Conservation (phyloP, 2,329 filamentous ascomycete genomes). For the Sclerotinia glacialis region DNA sequence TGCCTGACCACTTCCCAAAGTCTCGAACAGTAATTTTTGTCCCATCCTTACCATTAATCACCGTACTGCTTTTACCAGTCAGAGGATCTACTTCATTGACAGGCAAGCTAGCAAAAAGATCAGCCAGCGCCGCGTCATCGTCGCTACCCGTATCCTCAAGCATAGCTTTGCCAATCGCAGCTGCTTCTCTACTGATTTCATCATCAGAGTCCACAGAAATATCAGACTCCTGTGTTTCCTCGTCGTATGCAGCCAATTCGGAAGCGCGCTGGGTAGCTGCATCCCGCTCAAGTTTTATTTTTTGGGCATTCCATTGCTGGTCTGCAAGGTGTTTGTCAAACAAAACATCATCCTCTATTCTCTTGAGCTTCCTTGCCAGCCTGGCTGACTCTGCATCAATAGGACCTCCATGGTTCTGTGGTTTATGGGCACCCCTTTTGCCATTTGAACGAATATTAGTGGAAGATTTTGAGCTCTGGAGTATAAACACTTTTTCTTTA, state of each 20-base stretch:
- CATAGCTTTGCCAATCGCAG: constrained; percentile 57
- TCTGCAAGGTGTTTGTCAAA: constrained; percentile 68
- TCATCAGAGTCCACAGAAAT: constrained; percentile 45
- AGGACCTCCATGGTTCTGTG: constrained; percentile 24
- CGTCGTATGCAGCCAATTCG: constrained; percentile 27
- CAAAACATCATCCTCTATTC: constrained; percentile 74
- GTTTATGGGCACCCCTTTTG: constrained; percentile 23
- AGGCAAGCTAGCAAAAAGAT: constrained; percentile 60
- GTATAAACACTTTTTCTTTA: constrained; percentile 64
- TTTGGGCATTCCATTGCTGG: constrained; percentile 60
- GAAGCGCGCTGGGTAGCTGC: constrained; percentile 49
- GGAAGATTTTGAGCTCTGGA: constrained; percentile 53
- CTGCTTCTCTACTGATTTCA: constrained; percentile 53
- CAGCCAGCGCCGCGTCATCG: constrained; percentile 53
- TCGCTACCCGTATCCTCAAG: constrained; percentile 52
- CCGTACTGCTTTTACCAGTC: constrained; percentile 57
- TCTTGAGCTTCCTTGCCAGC: constrained; percentile 69
- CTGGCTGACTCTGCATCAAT: constrained; percentile 52
- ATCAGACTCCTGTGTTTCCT: constrained; percentile 33
- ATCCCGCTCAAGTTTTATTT: constrained; percentile 60
- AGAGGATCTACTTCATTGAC: constrained; percentile 56
- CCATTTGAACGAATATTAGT: constrained; percentile 36
- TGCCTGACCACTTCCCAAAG: constrained; percentile 78
- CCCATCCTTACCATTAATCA: constrained; percentile 52
- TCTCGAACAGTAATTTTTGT: constrained; percentile 65